A percentile compares a stretch with the other conserved stretches of the same genome.
These are phyloP conservation scores for Alternaria panax DNA, from an alignment of 2,329 filamentous ascomycete genomes.

Conservation along the genomic window DNA sequence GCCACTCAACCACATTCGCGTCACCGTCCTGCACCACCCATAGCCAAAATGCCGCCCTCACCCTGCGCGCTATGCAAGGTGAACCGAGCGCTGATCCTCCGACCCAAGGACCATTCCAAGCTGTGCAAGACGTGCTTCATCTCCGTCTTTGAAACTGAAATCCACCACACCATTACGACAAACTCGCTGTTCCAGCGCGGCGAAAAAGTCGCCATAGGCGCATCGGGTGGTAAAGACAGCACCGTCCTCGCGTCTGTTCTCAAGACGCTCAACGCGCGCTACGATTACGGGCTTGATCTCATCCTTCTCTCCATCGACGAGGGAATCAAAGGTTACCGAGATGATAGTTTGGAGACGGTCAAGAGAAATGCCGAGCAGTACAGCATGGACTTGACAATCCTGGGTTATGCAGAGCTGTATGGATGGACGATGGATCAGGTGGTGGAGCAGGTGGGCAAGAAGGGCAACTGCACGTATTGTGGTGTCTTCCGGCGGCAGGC, in stretches of 20 bases:
- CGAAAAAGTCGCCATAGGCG: slow-evolving; percentile 90
- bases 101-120: slow-evolving; percentile 94
- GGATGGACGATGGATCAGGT: slow-evolving; percentile 99
- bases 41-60: slow-evolving; percentile 72
- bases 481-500: slow-evolving; percentile 95
- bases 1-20: not conserved
- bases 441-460: slow-evolving; percentile 94
- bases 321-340: slow-evolving; percentile 94
- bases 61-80: slow-evolving; percentile 78
- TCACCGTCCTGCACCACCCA: slow-evolving; percentile 4
- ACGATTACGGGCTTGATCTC: slow-evolving; percentile 85
- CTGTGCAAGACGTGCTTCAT: slow-evolving; percentile 92
- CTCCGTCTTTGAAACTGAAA: slow-evolving; percentile 85
- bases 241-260: slow-evolving; percentile 94
- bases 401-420: slow-evolving; percentile 92
- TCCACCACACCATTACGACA: slow-evolving; percentile 88
- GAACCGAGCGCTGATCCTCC: slow-evolving; percentile 84
- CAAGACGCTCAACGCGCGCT: slow-evolving; percentile 90
- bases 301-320: slow-evolving; percentile 93
- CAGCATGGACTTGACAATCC: slow-evolving; percentile 87
- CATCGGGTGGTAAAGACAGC: slow-evolving; percentile 96
- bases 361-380: slow-evolving; percentile 93
- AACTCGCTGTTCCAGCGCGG: slow-evolving; percentile 82
- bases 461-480: slow-evolving; percentile 98
- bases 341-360: slow-evolving; percentile 95